These are phyloP conservation scores for Phytopythium chamaehyphon DNA, from an alignment of 352 stramenopile genomes.

Conservation along the genomic window DNA sequence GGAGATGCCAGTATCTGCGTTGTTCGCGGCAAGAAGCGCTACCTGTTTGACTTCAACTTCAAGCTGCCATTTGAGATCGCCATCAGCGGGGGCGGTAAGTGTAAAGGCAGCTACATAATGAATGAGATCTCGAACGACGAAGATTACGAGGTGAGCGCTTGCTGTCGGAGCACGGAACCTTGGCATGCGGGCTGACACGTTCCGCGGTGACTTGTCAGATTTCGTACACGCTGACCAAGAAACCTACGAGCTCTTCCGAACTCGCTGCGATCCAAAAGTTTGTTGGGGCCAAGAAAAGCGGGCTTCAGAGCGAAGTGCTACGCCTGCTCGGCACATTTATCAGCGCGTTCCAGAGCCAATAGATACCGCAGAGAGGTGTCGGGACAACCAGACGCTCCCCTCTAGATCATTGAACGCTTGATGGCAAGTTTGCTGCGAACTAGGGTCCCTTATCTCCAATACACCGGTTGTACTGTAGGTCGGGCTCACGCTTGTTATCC, in stretches of 20 bases:
- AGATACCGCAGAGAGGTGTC: constrained; percentile 11
- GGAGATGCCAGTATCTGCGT: constrained; percentile 88
- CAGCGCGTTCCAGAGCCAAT: constrained; percentile 67
- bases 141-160: constrained; percentile 64
- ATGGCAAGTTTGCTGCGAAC: not conserved
- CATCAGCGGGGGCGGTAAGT: constrained; percentile 36
- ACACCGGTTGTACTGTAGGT: constrained; percentile 1
- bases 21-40: constrained; percentile 86
- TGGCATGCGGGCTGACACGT: not conserved
- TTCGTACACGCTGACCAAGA: constrained; percentile 48
- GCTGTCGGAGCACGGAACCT: too few species aligned
- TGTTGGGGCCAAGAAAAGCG: constrained; percentile 32
- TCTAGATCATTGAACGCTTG: not conserved
- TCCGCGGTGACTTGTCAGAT: constrained; percentile 29
- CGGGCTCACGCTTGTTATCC: not conserved
- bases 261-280: constrained; percentile 50
- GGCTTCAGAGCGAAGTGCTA: constrained; percentile 62
- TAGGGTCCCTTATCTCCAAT: not conserved
- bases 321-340: constrained; percentile 56
- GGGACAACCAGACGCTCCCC: too few species aligned
- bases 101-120: constrained; percentile 68
- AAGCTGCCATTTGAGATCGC: constrained; percentile 68
- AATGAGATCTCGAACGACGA: constrained; percentile 87
- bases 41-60: constrained; percentile 86
- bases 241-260: constrained; percentile 32